Conservation (phyloP, 306 rosid species). For the Rosa rugosa region DNA sequence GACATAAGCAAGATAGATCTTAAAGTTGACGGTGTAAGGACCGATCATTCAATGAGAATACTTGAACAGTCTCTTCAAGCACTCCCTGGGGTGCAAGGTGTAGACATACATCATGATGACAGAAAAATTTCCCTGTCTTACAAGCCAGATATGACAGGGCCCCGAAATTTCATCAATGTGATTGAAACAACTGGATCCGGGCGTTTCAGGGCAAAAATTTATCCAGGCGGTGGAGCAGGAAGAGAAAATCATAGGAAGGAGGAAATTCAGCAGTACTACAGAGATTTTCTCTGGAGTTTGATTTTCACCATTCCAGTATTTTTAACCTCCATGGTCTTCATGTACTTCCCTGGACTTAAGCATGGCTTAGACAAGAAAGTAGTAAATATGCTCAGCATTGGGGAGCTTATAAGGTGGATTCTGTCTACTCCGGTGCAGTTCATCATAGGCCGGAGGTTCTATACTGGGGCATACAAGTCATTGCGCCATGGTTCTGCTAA, state of each 20-base stretch:
- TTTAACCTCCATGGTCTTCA: slow-evolving; percentile 65
- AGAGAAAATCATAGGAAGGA: slow-evolving; percentile 39
- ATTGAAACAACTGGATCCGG: slow-evolving; percentile 55
- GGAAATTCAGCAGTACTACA: slow-evolving; percentile 48
- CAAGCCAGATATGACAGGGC: slow-evolving; percentile 59
- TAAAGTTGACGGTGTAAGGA: slow-evolving; percentile 39
- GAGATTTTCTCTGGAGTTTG: slow-evolving; percentile 53
- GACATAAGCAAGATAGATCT: slow-evolving; percentile 61
- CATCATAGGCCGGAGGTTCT: slow-evolving; percentile 69
- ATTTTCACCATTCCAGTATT: slow-evolving; percentile 62
- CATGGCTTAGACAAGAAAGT: slow-evolving; percentile 43
- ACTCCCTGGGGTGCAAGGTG: slow-evolving; percentile 57
- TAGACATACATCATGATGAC: slow-evolving; percentile 15
- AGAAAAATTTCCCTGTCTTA: slow-evolving; percentile 47
- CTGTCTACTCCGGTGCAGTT: slow-evolving; percentile 66
- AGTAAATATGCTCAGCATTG: slow-evolving; percentile 51
- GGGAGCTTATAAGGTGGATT: slow-evolving; percentile 52
- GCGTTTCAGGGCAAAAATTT: slow-evolving; percentile 50
- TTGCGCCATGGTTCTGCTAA: slow-evolving; percentile 56
- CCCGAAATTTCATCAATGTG: slow-evolving; percentile 58
- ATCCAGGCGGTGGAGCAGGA: slow-evolving; percentile 45
- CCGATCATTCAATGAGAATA: slow-evolving; percentile 26
- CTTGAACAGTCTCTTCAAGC: slow-evolving; percentile 50
- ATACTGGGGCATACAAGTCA: slow-evolving; percentile 56
- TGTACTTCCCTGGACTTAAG: slow-evolving; percentile 58